Evolutionary conservation across 768 basidiomycete genomes (phyloP), one percentile per base, ranked within the genome.

Genomic region (Podaxis pistillaris): DNA sequence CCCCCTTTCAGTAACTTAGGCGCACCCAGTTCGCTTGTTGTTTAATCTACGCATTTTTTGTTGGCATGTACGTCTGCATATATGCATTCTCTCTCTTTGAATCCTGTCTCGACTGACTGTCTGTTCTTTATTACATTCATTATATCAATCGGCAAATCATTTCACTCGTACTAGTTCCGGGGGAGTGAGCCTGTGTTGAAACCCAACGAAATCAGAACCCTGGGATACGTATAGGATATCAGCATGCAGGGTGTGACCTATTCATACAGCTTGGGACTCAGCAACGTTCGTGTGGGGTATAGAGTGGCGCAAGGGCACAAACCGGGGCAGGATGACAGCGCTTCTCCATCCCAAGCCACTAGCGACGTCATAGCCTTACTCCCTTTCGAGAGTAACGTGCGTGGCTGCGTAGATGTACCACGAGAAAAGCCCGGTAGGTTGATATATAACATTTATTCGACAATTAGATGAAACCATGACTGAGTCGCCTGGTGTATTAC

Each of bases 51-150:
- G 52, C 52, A 36, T n/a, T 54, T 54, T 19, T 33, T 36, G 30
- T 54, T 19, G 49, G 49, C 49, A 50, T 50, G 49, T 50, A 50
- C 49, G 13, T 24, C 19, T n/a, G 36, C 54, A 56, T 38, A 37
- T 38, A 38, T 40, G 54, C 37, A 37, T 50, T 24, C 36, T 19
- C 17, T 22, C 19, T 56, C 8, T 40, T 40, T 15, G n/a, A 15
- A n/a, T 13, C 26, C 22, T 56, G 54, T 56, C 24, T 40, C 38
- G 19, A 56, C 36, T 37, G 33, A 5, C 19, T 40, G 33, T 11
- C 22, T 56, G 22, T 56, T 56, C 9, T 37, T 56, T 40, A 56
- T 56, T 56, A 56, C 28, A 40, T 8, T 56, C 54, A 56, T 38
- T 40, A 56, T 40, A 22, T 37, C 38, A 50, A 50, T 50, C 49